Base-by-base conservation (phyloP, 2,329 filamentous ascomycete genomes). In the Dothistroma septosporum region DNA sequence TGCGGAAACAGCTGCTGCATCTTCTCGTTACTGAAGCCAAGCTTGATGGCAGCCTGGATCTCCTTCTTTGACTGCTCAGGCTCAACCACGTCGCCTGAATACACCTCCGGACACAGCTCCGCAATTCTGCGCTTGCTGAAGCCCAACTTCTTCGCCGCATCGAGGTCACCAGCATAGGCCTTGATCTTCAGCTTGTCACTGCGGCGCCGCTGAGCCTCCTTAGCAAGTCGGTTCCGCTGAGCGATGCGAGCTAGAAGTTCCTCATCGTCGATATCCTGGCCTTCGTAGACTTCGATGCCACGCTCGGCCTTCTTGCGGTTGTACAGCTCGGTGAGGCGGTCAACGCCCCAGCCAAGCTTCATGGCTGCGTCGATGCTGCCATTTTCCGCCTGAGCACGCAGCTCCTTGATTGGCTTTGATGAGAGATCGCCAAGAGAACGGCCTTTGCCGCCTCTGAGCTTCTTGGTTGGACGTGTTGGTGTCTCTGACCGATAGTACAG, bases 271-370 rank as follows among this genome's bases (percentile, higher is more conserved):
- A 63, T 63, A 9, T 59, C 37, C n/a, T 63, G 24, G 14, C 35
- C 31, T n/a, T 37, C 32, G 1, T 14, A 33, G 28, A 55, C 54
- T 10, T 16, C 1, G 6, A 59, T 44, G 19, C 61, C 63, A 10
- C 54, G 49, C n/a, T 22, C 50, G 6, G 16, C 22, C 52, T 65
- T 65, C 19, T 61, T 46, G n/a, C 52, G 52, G 50, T 65, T 65
- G 59, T 54, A 65, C 22, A 65, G 37, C 16, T 58, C 53, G 9
- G 63, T 65, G 41, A 63, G n/a, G 4, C 61, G 58, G 28, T 63
- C 63, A 9, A 63, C 56, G 4, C 58, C 47, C 63, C 63, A 65
- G 48, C 63, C 63, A 10, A 65, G 63, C 59, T 61, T 62, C 4
- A 65, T 50, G 4, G 63, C 63, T 5, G 61, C 59, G 8, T 65